phyloP scores from a whole-genome alignment of 75 land plant species.

The Cupressus sempervirens region DNA sequence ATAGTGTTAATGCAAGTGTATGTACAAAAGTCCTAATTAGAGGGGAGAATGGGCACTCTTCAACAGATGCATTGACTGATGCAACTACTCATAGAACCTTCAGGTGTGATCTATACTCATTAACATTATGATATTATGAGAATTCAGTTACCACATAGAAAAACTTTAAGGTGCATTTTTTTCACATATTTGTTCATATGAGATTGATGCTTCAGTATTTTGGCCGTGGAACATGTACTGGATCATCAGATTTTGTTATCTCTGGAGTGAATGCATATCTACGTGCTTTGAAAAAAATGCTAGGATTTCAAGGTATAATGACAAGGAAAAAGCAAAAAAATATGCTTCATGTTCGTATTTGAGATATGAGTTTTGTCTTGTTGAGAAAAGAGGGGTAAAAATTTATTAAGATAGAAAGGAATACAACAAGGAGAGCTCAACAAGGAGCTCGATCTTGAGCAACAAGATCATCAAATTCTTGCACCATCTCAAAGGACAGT shows the following conservation, averaged over 20 bases:
- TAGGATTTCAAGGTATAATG: slow-evolving; percentile 31
- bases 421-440: too few relatives aligned
- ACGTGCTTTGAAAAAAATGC: slow-evolving; percentile 72
- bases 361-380: background rate
- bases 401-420: too few relatives aligned
- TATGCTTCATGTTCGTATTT: background rate
- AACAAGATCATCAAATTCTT: too few relatives aligned
- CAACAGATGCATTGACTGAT: slow-evolving; percentile 67
- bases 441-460: too few relatives aligned
- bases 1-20: slow-evolving; percentile 95
- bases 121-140: background rate
- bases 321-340: background rate
- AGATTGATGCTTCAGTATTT: background rate
- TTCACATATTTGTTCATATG: background rate
- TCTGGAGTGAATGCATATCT: slow-evolving; percentile 86
- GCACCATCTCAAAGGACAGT: too few relatives aligned
- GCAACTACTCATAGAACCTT: slow-evolving; percentile 48
- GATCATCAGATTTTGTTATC: slow-evolving; percentile 66
- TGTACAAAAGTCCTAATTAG: slow-evolving; percentile 75
- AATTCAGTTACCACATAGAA: background rate
- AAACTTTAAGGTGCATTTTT: background rate
- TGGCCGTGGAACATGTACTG: slow-evolving; percentile 77
- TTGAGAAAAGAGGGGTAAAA: too few relatives aligned
- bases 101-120: slow-evolving; percentile 38
- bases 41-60: slow-evolving; percentile 36